Conservation (phyloP, 1,139 yeast species). For the Arxiozyma heterogenica region DNA sequence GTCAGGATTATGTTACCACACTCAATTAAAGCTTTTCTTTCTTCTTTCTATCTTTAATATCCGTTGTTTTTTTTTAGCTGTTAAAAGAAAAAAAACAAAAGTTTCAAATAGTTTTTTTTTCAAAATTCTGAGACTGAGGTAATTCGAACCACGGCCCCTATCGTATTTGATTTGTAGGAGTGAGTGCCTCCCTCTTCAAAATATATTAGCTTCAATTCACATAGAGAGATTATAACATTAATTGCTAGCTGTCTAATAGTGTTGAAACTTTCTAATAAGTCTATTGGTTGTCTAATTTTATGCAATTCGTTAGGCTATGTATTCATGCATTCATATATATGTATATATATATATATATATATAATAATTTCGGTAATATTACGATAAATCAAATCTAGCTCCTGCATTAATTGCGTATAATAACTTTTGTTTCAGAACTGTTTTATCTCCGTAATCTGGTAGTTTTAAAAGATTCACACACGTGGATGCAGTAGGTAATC, state of each 20-base stretch:
- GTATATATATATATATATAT: no score
- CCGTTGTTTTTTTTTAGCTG: no score
- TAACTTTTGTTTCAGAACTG: conserved; percentile 49
- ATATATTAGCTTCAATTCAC: no score
- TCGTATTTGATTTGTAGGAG: no score
- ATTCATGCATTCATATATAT: no score
- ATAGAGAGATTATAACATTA: no score
- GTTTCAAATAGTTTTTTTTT: no score
- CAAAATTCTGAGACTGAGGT: no score
- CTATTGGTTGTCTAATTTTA: no score
- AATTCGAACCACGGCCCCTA: no score
- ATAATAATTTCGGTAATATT: conserved; percentile 2
- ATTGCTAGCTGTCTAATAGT: background rate
- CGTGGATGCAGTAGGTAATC: conserved; percentile 88
- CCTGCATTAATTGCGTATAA: conserved; percentile 69
- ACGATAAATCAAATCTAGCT: conserved; percentile 80
- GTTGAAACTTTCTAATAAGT: background rate
- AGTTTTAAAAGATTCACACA: conserved; percentile 81
- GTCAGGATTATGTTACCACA: background rate
- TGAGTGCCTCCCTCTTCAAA: no score
- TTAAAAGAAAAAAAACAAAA: no score
- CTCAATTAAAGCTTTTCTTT: background rate
- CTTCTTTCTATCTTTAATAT: background rate
- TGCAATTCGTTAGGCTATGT: background rate
- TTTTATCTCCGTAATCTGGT: conserved; percentile 68